Conservation (phyloP, 306 rosid species). For the Trifolium dubium region DNA sequence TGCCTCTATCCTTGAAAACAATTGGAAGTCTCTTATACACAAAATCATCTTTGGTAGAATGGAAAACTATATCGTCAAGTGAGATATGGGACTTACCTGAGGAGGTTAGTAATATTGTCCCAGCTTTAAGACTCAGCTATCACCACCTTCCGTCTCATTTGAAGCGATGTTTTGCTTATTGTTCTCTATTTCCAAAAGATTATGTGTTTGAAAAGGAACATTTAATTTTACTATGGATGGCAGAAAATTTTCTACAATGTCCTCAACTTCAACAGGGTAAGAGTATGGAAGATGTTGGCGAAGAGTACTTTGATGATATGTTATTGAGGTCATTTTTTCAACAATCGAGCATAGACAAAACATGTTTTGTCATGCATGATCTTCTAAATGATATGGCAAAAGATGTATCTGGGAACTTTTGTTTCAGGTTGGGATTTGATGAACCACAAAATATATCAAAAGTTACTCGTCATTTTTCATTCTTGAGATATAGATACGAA, state of each 20-base stretch:
- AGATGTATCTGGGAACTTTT: not conserved
- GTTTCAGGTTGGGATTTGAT: not conserved
- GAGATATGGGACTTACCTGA: not conserved
- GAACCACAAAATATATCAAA: not conserved
- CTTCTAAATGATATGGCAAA: not conserved
- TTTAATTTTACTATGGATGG: conserved; percentile 1
- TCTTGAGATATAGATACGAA: not conserved
- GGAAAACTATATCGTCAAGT: not conserved
- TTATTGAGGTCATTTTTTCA: not conserved
- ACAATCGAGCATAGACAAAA: not conserved
- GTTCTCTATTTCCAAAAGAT: not conserved
- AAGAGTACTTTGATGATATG: not conserved
- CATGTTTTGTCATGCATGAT: not conserved
- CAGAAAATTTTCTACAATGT: not conserved
- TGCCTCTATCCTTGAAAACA: not conserved
- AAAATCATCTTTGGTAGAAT: not conserved
- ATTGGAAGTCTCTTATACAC: not conserved
- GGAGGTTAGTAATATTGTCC: not conserved
- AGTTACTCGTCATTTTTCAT: not conserved
- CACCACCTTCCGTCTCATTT: not conserved
- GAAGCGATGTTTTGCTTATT: not conserved
- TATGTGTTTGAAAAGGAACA: not conserved
- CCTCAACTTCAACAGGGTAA: not conserved
- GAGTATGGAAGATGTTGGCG: not conserved
- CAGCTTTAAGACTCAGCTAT: not conserved